Percentiles rank a stretch among this genome's conserved stretches.
phyloP scores from a whole-genome alignment of 257 asterid genomes.

The Cinchona pubescens region DNA sequence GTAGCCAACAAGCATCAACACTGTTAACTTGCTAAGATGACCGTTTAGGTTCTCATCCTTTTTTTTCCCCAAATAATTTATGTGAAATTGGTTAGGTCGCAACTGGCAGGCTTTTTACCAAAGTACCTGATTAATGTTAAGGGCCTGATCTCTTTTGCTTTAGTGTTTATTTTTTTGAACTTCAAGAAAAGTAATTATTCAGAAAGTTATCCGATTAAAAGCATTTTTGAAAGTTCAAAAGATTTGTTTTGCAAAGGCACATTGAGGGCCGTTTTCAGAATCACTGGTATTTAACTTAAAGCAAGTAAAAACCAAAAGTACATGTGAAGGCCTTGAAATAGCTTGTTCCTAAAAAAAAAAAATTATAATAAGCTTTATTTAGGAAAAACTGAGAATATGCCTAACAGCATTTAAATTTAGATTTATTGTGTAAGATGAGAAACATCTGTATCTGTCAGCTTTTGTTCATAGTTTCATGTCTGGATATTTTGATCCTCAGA shows the following conservation, averaged over 20 bases:
- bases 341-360: no score
- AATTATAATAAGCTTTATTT: no score
- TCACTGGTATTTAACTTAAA: background rate
- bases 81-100: background rate
- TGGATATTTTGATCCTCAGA: background rate
- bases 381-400: background rate
- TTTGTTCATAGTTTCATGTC: background rate
- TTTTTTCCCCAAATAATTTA: background rate
- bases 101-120: background rate
- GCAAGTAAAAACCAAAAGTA: no score
- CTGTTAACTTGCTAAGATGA: background rate
- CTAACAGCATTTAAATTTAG: background rate
- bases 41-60: background rate
- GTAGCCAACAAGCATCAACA: background rate
- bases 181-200: background rate
- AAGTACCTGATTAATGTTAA: background rate
- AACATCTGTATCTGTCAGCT: background rate
- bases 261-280: background rate
- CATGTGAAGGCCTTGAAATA: background rate
- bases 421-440: background rate
- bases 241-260: background rate
- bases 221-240: background rate
- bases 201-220: background rate
- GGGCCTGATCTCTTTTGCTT: background rate
- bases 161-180: no score